Evolutionary conservation across 345 rosid genomes (phyloP), one percentile per base, ranked within the genome.

Genomic region (Populus alba): DNA sequence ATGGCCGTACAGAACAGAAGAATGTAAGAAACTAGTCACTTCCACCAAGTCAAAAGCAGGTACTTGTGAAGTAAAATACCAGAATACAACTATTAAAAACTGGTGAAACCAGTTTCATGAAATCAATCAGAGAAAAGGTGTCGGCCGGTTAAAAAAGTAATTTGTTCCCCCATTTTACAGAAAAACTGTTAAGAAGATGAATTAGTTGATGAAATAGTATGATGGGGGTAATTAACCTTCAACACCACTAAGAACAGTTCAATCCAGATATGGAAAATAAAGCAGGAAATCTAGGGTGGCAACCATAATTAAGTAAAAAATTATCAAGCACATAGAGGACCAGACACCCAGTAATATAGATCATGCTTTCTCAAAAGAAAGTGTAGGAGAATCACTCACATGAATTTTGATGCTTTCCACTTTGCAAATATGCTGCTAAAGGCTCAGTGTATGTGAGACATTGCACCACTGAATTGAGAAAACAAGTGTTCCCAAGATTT

Each of bases 401-500:
- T 72, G 89, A 87, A 82, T 77, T 90, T 73, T 89, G 90, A 87
- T 96, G 97, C 71, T 84, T 91, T 83, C 93, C 97, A 37, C 90
- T 90, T 76, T 90, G 94, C 81, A 96, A 87, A 76, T 89, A 89
- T 74, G 97, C 98, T 86, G 91, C 99, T 49, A 96, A 86, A 6
- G 99, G 99, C 86, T 91, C 98, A 0, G 98, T 96, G 81, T 94
- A 92, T 27, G 99, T 96, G 79, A 96, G 87, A 82, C 99, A 96
- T 76, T 96, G 98, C 82, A 96, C 78, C 8, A 96, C 99, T 6
- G 98, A 96, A 78, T 94, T 96, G 22, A 96, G 95, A 82, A 92
- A 96, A 85, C 99, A 96, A 77, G 99, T 96, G 79, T 96, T 96
- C 81, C 99, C 99, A 43, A 96, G 92, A 87, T 96, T 96, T 83